These are phyloP conservation scores for Hyaloscypha variabilis DNA, from an alignment of 495 filamentous ascomycete genomes.

Conservation along the genomic window DNA sequence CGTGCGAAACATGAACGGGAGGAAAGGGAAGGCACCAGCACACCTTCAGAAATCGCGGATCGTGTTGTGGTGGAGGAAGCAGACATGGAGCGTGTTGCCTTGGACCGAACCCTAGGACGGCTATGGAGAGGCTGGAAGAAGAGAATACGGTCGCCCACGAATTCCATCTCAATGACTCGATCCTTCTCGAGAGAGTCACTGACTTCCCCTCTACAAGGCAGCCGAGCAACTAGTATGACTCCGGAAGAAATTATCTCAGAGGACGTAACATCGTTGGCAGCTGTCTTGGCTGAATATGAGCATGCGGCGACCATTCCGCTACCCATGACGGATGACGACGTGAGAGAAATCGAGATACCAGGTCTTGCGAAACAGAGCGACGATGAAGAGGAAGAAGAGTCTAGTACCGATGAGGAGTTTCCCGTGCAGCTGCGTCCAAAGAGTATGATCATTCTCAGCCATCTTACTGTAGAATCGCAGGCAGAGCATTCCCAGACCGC, in stretches of 20 bases:
- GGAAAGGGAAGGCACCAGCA: constrained; percentile 46
- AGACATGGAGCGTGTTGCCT: constrained; percentile 91
- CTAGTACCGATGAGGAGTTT: constrained; percentile 34
- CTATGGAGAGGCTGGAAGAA: constrained; percentile 97
- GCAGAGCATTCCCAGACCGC: constrained; percentile 12
- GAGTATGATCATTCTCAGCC: constrained; percentile 58
- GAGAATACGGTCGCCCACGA: constrained; percentile 58
- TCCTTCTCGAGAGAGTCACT: constrained; percentile 45
- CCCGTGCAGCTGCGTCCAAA: constrained; percentile 52
- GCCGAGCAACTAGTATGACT: constrained; percentile 44
- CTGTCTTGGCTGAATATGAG: constrained; percentile 39
- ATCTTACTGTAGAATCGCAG: constrained; percentile 9
- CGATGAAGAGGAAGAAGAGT: constrained; percentile 52
- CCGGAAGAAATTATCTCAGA: constrained; percentile 27
- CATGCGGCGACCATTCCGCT: constrained; percentile 59
- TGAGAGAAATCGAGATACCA: constrained; percentile 74
- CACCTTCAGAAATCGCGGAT: constrained; percentile 48
- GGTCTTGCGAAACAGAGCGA: constrained; percentile 62
- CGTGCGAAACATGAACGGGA: constrained; percentile 52
- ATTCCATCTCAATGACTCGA: constrained; percentile 27
- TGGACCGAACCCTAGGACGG: constrained; percentile 83
- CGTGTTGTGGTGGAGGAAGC: constrained; percentile 82
- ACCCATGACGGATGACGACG: constrained; percentile 67
- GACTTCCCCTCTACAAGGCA: constrained; percentile 39
- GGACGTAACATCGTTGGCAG: constrained; percentile 18